phyloP scores from a whole-genome alignment of 2,329 filamentous ascomycete genomes.

The Diplocarpon rosae region DNA sequence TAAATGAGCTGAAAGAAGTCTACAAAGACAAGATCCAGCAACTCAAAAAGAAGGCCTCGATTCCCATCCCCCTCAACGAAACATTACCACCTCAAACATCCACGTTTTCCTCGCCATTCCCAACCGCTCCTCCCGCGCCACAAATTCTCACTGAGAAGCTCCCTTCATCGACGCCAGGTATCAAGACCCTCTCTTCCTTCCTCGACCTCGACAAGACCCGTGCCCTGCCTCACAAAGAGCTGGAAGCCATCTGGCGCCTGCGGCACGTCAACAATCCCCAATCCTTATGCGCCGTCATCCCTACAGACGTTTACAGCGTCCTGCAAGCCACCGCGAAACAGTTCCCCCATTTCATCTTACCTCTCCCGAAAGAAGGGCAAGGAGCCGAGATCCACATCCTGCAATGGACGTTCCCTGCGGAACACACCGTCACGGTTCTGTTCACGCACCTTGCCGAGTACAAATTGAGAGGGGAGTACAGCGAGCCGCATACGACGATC shows the following conservation, averaged over 20 bases:
- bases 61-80: constrained; percentile 31
- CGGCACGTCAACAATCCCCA: constrained; percentile 63
- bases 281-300: constrained; percentile 76
- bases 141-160: constrained; percentile 13
- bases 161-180: constrained; percentile 26
- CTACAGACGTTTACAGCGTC: constrained; percentile 57
- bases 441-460: constrained; percentile 93
- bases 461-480: constrained; percentile 81
- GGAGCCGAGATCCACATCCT: constrained; percentile 92
- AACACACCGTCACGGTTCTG: constrained; percentile 61
- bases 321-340: constrained; percentile 61
- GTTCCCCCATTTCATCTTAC: constrained; percentile 84
- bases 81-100: constrained; percentile 27
- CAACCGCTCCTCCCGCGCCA: constrained; percentile 27
- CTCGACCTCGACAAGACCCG: constrained; percentile 72
- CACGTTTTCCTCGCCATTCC: constrained; percentile 25
- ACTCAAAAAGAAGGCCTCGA: constrained; percentile 56
- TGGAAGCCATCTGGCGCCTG: constrained; percentile 82
- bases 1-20: constrained; percentile 66
- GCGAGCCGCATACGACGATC: constrained; percentile 83
- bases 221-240: constrained; percentile 64
- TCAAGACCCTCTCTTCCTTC: constrained; percentile 53
- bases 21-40: constrained; percentile 76
- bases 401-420: constrained; percentile 85
- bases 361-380: constrained; percentile 55